Percentiles rank a stretch among this genome's conserved stretches.
Conservation (phyloP, 2,329 filamentous ascomycete genomes). For the Neurospora crassa region DNA sequence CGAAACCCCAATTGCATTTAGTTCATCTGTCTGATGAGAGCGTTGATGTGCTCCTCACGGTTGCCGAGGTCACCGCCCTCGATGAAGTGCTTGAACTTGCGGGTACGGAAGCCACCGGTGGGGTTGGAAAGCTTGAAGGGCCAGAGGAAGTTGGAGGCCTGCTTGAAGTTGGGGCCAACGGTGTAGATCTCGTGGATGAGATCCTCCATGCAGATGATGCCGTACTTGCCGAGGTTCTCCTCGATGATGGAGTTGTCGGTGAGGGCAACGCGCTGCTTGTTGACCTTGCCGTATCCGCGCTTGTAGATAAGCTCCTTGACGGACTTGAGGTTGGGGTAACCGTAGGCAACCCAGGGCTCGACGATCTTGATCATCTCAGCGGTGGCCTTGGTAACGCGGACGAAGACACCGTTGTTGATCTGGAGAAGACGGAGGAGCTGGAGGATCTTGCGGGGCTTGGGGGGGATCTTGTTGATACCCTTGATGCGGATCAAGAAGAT, state of each 20-base stretch:
- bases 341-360: slow-evolving; percentile 98
- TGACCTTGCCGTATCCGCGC: slow-evolving; percentile 97
- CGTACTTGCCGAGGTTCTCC: slow-evolving; percentile 93
- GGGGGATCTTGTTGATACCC: slow-evolving; percentile 99
- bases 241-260: slow-evolving; percentile 98
- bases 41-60: slow-evolving; percentile 97
- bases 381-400: slow-evolving; percentile 96
- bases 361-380: slow-evolving; percentile 95
- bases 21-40: slow-evolving; percentile 96
- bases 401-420: slow-evolving; percentile 99
- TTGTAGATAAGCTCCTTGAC: slow-evolving; percentile 99
- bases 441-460: slow-evolving; percentile 99
- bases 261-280: slow-evolving; percentile 94
- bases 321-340: slow-evolving; percentile 98
- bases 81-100: slow-evolving; percentile 99
- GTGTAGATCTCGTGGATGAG: slow-evolving; percentile 99
- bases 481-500: slow-evolving; percentile 99
- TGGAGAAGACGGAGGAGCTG: slow-evolving; percentile 98
- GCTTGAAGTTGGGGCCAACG: slow-evolving; percentile 99
- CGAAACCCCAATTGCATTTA: slow-evolving; percentile 38
- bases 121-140: slow-evolving; percentile 99
- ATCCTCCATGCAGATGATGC: slow-evolving; percentile 99
- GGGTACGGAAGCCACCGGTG: slow-evolving; percentile 85
- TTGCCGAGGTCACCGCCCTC: slow-evolving; percentile 98
- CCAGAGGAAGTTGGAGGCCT: slow-evolving; percentile 98